A percentile compares a stretch with the other conserved stretches of the same genome.
phyloP scores from a whole-genome alignment of 352 stramenopile genomes.

The Pythium periplocum region DNA sequence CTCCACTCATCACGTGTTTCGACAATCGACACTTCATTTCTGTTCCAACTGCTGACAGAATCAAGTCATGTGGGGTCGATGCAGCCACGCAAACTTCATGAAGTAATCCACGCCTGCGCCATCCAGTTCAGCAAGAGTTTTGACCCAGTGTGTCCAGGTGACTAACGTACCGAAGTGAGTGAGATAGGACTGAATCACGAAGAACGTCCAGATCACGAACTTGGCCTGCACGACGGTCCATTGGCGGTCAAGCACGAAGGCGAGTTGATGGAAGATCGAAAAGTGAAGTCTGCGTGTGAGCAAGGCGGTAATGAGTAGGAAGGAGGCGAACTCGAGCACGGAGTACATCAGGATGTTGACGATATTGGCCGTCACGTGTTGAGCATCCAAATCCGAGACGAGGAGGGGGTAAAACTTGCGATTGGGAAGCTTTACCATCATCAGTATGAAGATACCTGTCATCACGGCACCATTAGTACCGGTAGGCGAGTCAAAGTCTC shows the following conservation, averaged over 20 bases:
- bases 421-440: background rate
- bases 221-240: background rate
- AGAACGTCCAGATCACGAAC: slow-evolving; percentile 1
- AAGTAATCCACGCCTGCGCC: slow-evolving; percentile 1
- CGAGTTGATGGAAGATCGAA: slow-evolving; percentile 1
- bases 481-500: background rate
- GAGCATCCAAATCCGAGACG: too few species aligned
- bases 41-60: too few species aligned
- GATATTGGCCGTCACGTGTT: background rate
- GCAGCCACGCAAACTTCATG: background rate
- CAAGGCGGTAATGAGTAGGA: background rate
- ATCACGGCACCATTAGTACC: background rate
- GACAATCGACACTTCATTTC: too few species aligned
- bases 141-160: too few species aligned
- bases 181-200: background rate
- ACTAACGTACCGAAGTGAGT: background rate
- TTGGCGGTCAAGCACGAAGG: background rate
- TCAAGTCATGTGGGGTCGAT: background rate
- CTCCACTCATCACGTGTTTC: too few species aligned
- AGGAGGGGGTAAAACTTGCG: background rate
- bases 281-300: background rate
- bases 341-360: background rate
- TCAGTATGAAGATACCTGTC: background rate
- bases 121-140: too few species aligned
- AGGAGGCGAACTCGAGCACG: background rate